Evolutionary conservation across 1,284 basidiomycete species (phyloP).

Genomic region (Takashimella koratensis): DNA sequence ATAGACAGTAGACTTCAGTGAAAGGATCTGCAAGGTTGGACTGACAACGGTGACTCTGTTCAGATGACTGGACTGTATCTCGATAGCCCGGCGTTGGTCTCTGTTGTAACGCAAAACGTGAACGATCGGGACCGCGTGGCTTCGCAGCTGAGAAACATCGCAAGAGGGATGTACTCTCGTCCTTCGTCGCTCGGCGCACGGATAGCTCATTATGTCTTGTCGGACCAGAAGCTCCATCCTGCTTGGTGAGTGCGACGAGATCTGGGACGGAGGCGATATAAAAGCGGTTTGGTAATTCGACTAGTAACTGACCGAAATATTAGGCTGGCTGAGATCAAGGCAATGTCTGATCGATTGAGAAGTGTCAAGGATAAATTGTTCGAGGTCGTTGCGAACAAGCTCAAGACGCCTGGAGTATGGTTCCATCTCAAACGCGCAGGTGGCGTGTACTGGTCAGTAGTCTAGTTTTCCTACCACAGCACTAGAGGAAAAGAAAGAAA

Average conservation of each 20-base stretch:
- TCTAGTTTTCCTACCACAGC: neutral
- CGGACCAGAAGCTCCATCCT: conserved; percentile 43
- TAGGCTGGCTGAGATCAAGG: conserved; percentile 85
- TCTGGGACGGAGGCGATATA: neutral
- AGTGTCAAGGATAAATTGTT: conserved; percentile 80
- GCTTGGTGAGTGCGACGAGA: conserved; percentile 65
- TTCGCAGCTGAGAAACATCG: conserved; percentile 40
- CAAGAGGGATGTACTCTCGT: conserved; percentile 39
- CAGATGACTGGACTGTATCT: conserved; percentile 48
- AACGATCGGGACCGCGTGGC: conserved; percentile 40
- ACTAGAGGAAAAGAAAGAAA: neutral
- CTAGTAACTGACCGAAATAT: neutral
- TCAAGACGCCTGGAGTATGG: conserved; percentile 91
- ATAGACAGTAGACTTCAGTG: too few relatives aligned
- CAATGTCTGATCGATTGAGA: conserved; percentile 90
- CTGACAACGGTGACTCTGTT: too few relatives aligned
- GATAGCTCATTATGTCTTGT: conserved; percentile 43
- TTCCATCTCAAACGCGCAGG: conserved; percentile 68
- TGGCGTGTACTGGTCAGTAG: conserved; percentile 46
- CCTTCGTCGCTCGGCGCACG: conserved; percentile 46
- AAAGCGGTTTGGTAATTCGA: neutral
- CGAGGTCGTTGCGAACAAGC: conserved; percentile 66
- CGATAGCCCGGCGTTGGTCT: conserved; percentile 45
- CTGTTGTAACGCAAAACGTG: conserved; percentile 33
- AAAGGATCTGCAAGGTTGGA: neutral